A percentile compares a stretch with the other conserved stretches of the same genome.
phyloP scores from a whole-genome alignment of 768 basidiomycete species.

The Boletus insuetus region DNA sequence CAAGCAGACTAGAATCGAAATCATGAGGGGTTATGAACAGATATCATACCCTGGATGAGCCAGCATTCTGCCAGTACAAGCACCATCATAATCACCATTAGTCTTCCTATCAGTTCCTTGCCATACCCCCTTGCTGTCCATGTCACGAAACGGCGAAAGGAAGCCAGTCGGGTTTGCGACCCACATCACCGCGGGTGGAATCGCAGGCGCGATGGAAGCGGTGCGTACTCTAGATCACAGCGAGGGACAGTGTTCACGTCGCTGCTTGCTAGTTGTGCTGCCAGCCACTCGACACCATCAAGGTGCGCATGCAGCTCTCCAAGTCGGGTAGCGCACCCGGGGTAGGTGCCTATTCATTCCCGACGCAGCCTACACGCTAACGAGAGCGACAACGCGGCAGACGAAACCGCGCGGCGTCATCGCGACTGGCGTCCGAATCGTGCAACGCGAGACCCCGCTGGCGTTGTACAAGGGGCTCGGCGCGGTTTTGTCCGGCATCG shows the following conservation, averaged over 20 bases:
- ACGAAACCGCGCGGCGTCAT: conserved; percentile 90
- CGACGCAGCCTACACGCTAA: background rate
- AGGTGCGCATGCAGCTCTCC: conserved; percentile 99
- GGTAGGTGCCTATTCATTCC: conserved; percentile 48
- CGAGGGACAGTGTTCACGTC: background rate
- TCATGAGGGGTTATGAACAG: conserved; percentile 18
- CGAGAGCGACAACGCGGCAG: conserved; percentile 41
- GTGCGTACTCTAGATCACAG: conserved; percentile 38
- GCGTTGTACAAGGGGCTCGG: conserved; percentile 98
- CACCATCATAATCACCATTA: background rate
- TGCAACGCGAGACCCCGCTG: conserved; percentile 86
- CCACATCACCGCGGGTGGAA: conserved; percentile 92
- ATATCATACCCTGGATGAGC: background rate
- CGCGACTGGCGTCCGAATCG: conserved; percentile 86
- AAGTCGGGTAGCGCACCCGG: conserved; percentile 75
- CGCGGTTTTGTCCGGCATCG: conserved; percentile 93
- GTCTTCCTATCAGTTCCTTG: background rate
- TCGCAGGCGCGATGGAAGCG: conserved; percentile 92
- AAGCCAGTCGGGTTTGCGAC: conserved; percentile 82
- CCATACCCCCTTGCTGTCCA: conserved; percentile 20
- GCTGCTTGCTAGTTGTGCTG: conserved; percentile 56
- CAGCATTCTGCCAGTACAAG: background rate
- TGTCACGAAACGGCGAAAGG: conserved; percentile 60
- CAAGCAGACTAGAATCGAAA: conserved; percentile 4
- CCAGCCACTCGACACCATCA: conserved; percentile 97